Base-by-base conservation (phyloP, 2,329 filamentous ascomycete genomes). In the Ceratocystis ficicola region DNA sequence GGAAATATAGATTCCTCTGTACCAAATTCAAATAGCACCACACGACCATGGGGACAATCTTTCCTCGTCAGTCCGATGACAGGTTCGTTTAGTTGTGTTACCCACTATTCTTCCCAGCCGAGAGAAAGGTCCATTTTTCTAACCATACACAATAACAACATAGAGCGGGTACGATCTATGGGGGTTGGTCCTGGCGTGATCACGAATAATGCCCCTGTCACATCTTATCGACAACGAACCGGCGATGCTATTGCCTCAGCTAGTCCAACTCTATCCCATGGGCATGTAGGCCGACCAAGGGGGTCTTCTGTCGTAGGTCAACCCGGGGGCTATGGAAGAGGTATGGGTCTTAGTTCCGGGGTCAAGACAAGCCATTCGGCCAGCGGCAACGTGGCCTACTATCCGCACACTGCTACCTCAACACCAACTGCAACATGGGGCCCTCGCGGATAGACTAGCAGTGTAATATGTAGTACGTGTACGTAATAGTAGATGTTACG, bases 111-210 rank as follows among this genome's bases (percentile, higher is more conserved):
- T 12, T 52, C 4, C 4, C 15, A 10, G 10, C 10, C 8, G 12
- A 36, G 6, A 36, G 17, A 36, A 17, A 36, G 2, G 6, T 6
- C 4, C 7, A 1, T 36, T 59, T 10, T 32, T 30, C 55, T 59
- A 59, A 59, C 28, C 17, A 36, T 2, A 32, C n/a, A 5, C 5
- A 57, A 32, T 30, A 25, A 50, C 52, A 30, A 17, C 46, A 22
- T 63, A 63, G 61, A 50, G 8, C 44, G 46, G 4, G 61, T 50
- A 32, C 61, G 46, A 63, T 46, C 69, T 76, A 30, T 75, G 72
- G 2, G 70, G 79, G 12, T 71, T 76, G 60, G 71, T 70, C 15
- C 70, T 69, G 30, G 63, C 73, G 7, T 68, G 69, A 8, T 67
- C 66, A 57, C 70, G 68, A 12, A 32, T 66, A 10, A 63, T 64